Evolutionary conservation across 2,329 filamentous ascomycete species (phyloP).

Genomic region (Corniculantispora saksenae): DNA sequence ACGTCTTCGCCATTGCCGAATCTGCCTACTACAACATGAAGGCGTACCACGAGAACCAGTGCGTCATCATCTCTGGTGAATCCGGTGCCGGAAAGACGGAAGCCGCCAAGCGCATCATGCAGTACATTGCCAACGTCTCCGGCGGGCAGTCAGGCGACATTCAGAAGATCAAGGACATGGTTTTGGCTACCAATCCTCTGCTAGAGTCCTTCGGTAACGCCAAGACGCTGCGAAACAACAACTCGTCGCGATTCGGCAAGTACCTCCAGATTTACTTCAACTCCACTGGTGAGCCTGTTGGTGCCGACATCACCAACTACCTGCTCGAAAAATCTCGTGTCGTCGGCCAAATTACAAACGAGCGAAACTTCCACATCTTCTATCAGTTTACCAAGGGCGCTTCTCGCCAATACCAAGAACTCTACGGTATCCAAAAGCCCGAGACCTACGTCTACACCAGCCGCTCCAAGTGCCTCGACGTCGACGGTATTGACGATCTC

Average conservation of each 20-base stretch:
- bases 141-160: conserved; percentile 83
- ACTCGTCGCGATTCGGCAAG: conserved; percentile 97
- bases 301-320: conserved; percentile 98
- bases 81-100: conserved; percentile 98
- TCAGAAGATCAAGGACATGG: conserved; percentile 98
- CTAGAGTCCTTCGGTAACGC: conserved; percentile 98
- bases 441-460: conserved; percentile 94
- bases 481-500: conserved; percentile 88
- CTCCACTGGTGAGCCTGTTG: conserved; percentile 82
- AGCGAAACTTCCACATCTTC: conserved; percentile 99
- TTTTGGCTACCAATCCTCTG: conserved; percentile 94
- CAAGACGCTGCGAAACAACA: conserved; percentile 97
- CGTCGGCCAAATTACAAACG: conserved; percentile 90
- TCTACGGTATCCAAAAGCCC: conserved; percentile 87
- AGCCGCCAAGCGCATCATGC: conserved; percentile 97
- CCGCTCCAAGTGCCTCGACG: conserved; percentile 90
- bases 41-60: conserved; percentile 97
- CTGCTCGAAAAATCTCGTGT: conserved; percentile 93
- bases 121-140: conserved; percentile 97
- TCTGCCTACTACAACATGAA: conserved; percentile 99
- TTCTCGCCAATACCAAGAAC: conserved; percentile 79
- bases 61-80: conserved; percentile 98
- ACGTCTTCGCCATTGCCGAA: conserved; percentile 97
- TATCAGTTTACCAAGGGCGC: conserved; percentile 98
- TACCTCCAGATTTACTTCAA: conserved; percentile 98